Evolutionary conservation across 2,329 filamentous ascomycete species (phyloP), one percentile per base, ranked within the genome.

Genomic region (Sporothrix brasiliensis): DNA sequence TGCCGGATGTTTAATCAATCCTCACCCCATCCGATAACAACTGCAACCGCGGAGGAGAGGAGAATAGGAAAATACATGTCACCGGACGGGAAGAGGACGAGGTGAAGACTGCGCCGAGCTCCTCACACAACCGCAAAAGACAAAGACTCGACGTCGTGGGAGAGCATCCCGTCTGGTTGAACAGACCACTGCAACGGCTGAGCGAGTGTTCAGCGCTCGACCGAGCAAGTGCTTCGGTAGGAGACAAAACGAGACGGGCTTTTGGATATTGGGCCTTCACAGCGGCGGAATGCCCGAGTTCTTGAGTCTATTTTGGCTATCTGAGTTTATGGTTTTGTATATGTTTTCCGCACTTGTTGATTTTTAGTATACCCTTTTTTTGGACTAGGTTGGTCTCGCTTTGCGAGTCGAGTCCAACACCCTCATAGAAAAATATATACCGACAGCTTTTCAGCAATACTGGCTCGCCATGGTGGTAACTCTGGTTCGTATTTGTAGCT

Each of bases 321-420:
- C 30, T 24, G n/a, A 24, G 21, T 44, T 47, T 13, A 49, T 21
- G 39, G 30, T 68, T 56, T 61, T 63, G 56, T 52, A 50, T 50
- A 52, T 68, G 56, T 66, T 65, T 56, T n/a, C 58, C 49, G 44
- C 65, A 68, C 14, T 47, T 47, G 27, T 65, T 50, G 61, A 49
- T n/a, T 60, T 68, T 68, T 44, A 68, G 70, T 71, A 71, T 71
- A 71, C 70, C 70, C 70, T 67, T 69, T 67, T 71, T 67, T 50
- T 65, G 70, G 65, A 63, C 39, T 24, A 34, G 47, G 47, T 44
- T 34, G 39, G 53, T 34, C 34, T 49, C 41, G 44, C 39, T 3
- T 30, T 65, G 41, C 41, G 24, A 54, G 5, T 50, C 34, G 21
- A 50, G 60, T 30, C 19, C 21, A 34, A 34, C 34, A 39, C 30